Evolutionary conservation across 2,329 filamentous ascomycete genomes (phyloP).

Genomic region (Dothideomycetidae sp.): DNA sequence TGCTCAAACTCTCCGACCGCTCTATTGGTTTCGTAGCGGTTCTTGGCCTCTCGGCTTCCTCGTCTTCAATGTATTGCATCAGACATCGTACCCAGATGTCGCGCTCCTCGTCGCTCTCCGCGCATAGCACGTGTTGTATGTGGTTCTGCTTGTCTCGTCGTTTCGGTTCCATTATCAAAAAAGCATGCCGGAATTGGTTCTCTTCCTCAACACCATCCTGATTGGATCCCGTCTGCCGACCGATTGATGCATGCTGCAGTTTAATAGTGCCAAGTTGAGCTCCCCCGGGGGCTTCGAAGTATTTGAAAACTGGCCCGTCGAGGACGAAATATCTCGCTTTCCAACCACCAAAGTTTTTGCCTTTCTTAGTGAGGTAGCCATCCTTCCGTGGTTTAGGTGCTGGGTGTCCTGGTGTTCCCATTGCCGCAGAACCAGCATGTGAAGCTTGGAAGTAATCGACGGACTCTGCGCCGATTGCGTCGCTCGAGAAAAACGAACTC

Average conservation of each 20-base stretch:
- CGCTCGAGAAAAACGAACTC: slow-evolving; percentile 69
- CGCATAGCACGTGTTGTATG: slow-evolving; percentile 87
- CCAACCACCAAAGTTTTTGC: slow-evolving; percentile 98
- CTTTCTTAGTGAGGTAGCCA: slow-evolving; percentile 88
- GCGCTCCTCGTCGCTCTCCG: slow-evolving; percentile 83
- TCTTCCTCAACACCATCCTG: slow-evolving; percentile 62
- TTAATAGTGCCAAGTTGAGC: slow-evolving; percentile 89
- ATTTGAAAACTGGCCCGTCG: slow-evolving; percentile 61
- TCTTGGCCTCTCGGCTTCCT: slow-evolving; percentile 36
- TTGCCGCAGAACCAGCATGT: not conserved
- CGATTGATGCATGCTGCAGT: slow-evolving; percentile 78
- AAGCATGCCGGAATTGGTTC: slow-evolving; percentile 92
- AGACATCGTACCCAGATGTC: slow-evolving; percentile 89
- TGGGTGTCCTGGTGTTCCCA: slow-evolving; percentile 11
- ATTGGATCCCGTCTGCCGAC: slow-evolving; percentile 61
- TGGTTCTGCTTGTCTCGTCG: slow-evolving; percentile 81
- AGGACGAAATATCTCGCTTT: slow-evolving; percentile 68
- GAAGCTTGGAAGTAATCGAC: slow-evolving; percentile 28
- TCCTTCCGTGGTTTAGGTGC: slow-evolving; percentile 45
- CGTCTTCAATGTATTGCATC: slow-evolving; percentile 74
- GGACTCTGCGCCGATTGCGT: slow-evolving; percentile 45
- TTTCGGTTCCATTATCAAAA: slow-evolving; percentile 88
- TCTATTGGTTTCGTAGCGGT: slow-evolving; percentile 9
- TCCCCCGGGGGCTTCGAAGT: slow-evolving; percentile 83
- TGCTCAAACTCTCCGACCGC: slow-evolving; percentile 7